A percentile compares a stretch with the other conserved stretches of the same genome.
phyloP scores from a whole-genome alignment of 768 basidiomycete species.

The Serpula lacrymans region DNA sequence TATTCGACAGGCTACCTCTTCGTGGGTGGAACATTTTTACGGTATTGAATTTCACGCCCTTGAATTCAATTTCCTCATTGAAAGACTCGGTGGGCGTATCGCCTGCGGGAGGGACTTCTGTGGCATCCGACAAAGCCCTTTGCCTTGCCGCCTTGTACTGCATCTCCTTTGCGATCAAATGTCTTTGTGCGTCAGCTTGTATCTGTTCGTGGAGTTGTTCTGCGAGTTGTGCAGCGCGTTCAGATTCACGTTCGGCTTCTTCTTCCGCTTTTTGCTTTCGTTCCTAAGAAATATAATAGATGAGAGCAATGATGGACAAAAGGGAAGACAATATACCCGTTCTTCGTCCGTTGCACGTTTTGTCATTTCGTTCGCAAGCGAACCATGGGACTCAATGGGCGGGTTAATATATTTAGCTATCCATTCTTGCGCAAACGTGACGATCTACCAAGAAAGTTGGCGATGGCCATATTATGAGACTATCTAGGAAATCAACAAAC shows the following conservation, averaged over 20 bases:
- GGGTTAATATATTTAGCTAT: conserved; percentile 54
- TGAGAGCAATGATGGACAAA: not conserved
- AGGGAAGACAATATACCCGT: conserved; percentile 34
- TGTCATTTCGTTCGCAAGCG: conserved; percentile 77
- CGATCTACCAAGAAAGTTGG: conserved; percentile 43
- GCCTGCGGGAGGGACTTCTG: conserved; percentile 50
- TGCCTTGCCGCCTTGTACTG: conserved; percentile 50
- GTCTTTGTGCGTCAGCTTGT: conserved; percentile 58
- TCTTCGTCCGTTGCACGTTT: conserved; percentile 70
- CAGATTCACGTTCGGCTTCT: conserved; percentile 47
- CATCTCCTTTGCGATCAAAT: conserved; percentile 44
- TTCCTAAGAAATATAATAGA: conserved; percentile 33
- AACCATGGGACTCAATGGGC: conserved; percentile 57
- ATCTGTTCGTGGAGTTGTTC: conserved; percentile 64
- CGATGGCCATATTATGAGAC: not conserved
- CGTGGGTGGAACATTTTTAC: conserved; percentile 73
- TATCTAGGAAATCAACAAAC: conserved; percentile 3
- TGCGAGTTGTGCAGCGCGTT: conserved; percentile 50
- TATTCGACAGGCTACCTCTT: conserved; percentile 45
- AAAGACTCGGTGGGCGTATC: conserved; percentile 65
- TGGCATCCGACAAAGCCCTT: conserved; percentile 68
- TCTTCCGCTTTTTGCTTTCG: conserved; percentile 53
- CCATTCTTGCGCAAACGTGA: conserved; percentile 71
- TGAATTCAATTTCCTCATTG: conserved; percentile 49
- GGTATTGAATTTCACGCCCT: conserved; percentile 55